phyloP scores from a whole-genome alignment of 176 grass and related monocot species.

The Phoenix dactylifera region DNA sequence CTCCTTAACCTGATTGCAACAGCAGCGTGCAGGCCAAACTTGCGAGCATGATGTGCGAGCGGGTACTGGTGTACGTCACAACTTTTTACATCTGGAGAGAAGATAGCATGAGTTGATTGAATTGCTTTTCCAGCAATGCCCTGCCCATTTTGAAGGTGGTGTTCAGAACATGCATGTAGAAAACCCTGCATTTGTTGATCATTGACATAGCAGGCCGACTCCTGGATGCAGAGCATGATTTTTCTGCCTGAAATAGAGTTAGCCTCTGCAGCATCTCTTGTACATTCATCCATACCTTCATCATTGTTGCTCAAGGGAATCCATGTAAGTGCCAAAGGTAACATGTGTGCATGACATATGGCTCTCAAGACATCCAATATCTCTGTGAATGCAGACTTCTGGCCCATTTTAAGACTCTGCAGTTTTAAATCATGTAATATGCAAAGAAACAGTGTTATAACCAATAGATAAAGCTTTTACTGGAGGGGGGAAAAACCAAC shows the following conservation, averaged over 20 bases:
- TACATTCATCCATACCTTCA: not conserved
- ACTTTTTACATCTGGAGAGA: conserved; percentile 43
- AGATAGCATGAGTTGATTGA: conserved; percentile 42
- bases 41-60: conserved; percentile 53
- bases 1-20: conserved; percentile 44
- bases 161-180: conserved; percentile 34
- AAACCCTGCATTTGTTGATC: conserved; percentile 37
- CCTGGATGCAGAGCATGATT: not conserved
- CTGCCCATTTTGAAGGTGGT: conserved; percentile 37
- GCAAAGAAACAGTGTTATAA: too few relatives aligned
- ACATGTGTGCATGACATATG: conserved; percentile 21
- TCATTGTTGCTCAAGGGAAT: conserved; percentile 6
- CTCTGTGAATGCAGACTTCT: conserved; percentile 16
- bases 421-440: not conserved
- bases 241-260: not conserved
- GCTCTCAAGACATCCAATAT: conserved; percentile 23
- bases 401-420: conserved; percentile 19
- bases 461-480: too few relatives aligned
- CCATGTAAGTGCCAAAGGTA: conserved; percentile 29
- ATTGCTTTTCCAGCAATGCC: conserved; percentile 56
- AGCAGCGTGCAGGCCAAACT: conserved; percentile 45
- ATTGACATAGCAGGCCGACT: conserved; percentile 40
- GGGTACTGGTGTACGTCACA: conserved; percentile 36
- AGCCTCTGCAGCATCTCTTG: not conserved
- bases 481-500: not conserved